These are phyloP conservation scores for Starmerella powellii DNA, from an alignment of 805 yeast genomes.

Conservation along the genomic window DNA sequence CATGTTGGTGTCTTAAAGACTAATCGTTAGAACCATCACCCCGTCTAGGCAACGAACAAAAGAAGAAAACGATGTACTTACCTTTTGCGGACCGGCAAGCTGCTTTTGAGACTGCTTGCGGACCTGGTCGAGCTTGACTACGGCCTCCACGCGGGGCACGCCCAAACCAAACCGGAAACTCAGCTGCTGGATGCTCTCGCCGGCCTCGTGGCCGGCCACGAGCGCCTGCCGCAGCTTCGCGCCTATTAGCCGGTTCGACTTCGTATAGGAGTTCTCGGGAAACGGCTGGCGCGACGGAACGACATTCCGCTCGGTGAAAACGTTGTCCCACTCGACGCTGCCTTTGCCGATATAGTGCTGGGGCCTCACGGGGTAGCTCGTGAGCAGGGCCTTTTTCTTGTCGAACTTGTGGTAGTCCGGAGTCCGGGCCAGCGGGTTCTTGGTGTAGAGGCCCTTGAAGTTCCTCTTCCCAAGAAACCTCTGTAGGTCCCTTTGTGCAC, in stretches of 20 bases:
- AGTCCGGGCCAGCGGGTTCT: slow-evolving; percentile 50
- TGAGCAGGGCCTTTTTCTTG: slow-evolving; percentile 33
- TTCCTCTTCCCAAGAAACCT: slow-evolving; percentile 75
- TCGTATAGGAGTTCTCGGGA: slow-evolving; percentile 59
- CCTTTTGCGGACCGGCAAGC: slow-evolving; percentile 29
- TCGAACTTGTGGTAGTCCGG: slow-evolving; percentile 55
- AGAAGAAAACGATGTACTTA: slow-evolving; percentile 33
- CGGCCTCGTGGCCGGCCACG: slow-evolving; percentile 41
- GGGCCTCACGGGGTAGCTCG: slow-evolving; percentile 25
- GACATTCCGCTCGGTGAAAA: slow-evolving; percentile 20
- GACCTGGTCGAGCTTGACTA: slow-evolving; percentile 51
- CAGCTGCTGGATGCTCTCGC: slow-evolving; percentile 55
- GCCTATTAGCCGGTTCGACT: slow-evolving; percentile 52
- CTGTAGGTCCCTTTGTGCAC: slow-evolving; percentile 34
- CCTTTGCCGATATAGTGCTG: slow-evolving; percentile 22
- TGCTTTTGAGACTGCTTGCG: slow-evolving; percentile 45
- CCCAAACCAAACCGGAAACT: slow-evolving; percentile 71
- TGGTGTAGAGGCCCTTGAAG: slow-evolving; percentile 65
- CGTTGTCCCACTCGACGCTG: slow-evolving; percentile 25
- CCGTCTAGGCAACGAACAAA: slow-evolving; percentile 1
- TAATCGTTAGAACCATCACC: slow-evolving; percentile 52
- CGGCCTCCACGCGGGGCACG: slow-evolving; percentile 81
- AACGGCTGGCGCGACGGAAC: slow-evolving; percentile 47
- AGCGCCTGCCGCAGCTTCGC: slow-evolving; percentile 50
- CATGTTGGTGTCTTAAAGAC: slow-evolving; percentile 63